phyloP scores from a whole-genome alignment of 1,284 basidiomycete genomes.

The Wallemia ichthyophaga region DNA sequence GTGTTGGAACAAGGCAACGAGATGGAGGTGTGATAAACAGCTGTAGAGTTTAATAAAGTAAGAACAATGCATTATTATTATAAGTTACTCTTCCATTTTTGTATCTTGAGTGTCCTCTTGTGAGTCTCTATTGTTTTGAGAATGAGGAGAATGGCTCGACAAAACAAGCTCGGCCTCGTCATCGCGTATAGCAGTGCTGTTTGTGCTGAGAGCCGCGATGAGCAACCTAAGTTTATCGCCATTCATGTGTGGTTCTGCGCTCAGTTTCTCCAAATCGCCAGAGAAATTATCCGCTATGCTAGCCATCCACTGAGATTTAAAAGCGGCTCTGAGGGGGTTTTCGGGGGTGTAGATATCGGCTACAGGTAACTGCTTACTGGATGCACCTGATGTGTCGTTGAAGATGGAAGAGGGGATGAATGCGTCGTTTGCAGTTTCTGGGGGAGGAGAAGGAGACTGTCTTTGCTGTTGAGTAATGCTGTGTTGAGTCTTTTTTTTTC shows the following conservation, averaged over 20 bases:
- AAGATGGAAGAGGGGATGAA: background rate
- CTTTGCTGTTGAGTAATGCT: background rate
- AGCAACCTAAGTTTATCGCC: background rate
- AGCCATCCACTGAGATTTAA: background rate
- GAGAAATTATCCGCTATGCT: background rate
- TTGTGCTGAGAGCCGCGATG: background rate
- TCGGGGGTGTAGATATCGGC: background rate
- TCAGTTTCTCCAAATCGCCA: background rate
- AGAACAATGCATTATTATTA: background rate
- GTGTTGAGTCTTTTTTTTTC: background rate
- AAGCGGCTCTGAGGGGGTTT: background rate
- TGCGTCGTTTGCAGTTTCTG: background rate
- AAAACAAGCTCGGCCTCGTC: background rate
- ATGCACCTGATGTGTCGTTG: background rate
- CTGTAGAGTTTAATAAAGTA: background rate
- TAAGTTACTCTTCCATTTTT: background rate
- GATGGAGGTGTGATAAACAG: background rate
- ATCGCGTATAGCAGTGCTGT: background rate
- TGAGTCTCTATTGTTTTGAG: too few relatives aligned
- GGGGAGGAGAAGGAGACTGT: background rate
- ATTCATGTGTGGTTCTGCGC: conserved; percentile 1
- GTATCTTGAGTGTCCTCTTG: background rate
- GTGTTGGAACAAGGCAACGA: background rate
- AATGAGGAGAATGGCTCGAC: too few relatives aligned
- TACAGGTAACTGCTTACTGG: background rate